These are phyloP conservation scores for Proliferodiscus dingleyae DNA, from an alignment of 2,329 filamentous ascomycete genomes.

Conservation along the genomic window DNA sequence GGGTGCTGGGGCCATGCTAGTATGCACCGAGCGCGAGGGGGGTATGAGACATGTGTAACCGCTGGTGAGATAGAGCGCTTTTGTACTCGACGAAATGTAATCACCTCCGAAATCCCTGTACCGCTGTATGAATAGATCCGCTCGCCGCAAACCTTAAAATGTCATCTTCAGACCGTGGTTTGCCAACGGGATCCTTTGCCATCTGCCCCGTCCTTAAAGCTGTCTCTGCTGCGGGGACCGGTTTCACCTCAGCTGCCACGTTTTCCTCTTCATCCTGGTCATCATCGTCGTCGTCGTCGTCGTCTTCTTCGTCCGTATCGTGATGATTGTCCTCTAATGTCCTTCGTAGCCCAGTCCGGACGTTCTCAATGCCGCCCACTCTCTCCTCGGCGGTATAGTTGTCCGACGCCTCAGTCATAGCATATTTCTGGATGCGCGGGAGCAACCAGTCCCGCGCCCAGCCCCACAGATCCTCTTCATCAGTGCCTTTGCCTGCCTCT, in stretches of 20 bases:
- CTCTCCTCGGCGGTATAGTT: slow-evolving; percentile 70
- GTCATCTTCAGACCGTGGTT: slow-evolving; percentile 34
- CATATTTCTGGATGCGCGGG: slow-evolving; percentile 39
- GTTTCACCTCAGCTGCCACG: slow-evolving; percentile 17
- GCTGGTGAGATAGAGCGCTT: no score
- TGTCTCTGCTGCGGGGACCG: slow-evolving; percentile 12
- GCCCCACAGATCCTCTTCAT: slow-evolving; percentile 55
- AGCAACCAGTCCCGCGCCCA: slow-evolving; percentile 37
- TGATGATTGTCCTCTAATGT: slow-evolving; percentile 16
- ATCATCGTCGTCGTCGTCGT: slow-evolving; percentile 46
- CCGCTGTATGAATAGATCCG: no score
- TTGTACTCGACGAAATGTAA: no score
- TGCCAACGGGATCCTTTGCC: slow-evolving; percentile 18
- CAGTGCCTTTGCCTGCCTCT: slow-evolving; percentile 34
- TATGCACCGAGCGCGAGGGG: no score
- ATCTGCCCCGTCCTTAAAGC: slow-evolving; percentile 17
- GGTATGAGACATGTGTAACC: no score
- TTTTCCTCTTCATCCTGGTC: slow-evolving; percentile 53
- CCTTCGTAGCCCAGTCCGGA: slow-evolving; percentile 64
- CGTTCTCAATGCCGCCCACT: slow-evolving; percentile 59
- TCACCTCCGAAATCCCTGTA: no score
- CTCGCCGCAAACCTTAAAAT: slow-evolving; percentile 48
- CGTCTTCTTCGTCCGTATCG: slow-evolving; percentile 41
- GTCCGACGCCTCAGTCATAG: slow-evolving; percentile 48
- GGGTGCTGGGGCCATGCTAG: no score